Evolutionary conservation across 768 basidiomycete genomes (phyloP).

Genomic region (Chiua virens): DNA sequence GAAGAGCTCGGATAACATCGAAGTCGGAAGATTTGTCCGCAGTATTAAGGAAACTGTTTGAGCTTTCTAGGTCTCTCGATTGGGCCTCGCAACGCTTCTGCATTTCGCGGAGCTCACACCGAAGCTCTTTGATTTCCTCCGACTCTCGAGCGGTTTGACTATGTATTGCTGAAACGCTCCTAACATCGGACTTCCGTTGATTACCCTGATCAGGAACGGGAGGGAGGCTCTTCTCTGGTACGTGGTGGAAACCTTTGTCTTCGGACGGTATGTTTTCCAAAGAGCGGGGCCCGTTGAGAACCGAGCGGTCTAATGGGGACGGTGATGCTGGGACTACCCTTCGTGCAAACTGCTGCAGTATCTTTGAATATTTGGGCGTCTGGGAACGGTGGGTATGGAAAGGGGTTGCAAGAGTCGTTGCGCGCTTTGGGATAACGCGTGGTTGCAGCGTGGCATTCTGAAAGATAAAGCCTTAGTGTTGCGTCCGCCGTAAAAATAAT

Average conservation of each 20-base stretch:
- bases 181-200: background rate
- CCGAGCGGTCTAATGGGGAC: too few species aligned
- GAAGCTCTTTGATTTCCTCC: constrained; percentile 6
- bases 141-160: background rate
- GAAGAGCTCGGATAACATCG: constrained; percentile 4
- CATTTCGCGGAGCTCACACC: constrained; percentile 5
- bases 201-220: background rate
- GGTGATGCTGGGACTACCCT: too few species aligned
- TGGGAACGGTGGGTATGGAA: background rate
- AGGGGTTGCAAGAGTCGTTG: background rate
- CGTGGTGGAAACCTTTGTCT: too few species aligned
- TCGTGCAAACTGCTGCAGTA: too few species aligned
- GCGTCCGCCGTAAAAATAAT: background rate
- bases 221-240: too few species aligned
- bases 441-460: background rate
- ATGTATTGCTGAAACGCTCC: background rate
- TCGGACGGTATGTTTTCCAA: too few species aligned
- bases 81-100: constrained; percentile 10
- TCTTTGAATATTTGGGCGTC: too few species aligned
- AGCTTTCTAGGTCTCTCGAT: constrained; percentile 7
- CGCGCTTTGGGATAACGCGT: background rate
- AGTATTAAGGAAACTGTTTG: constrained; percentile 3
- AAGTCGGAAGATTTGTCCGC: constrained; percentile 14
- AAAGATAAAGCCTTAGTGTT: background rate
- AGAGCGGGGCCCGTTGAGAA: too few species aligned